Percentiles rank a stretch among this genome's conserved stretches.
These are phyloP conservation scores for Melampsora medusae DNA, from an alignment of 1,284 basidiomycete species.

Conservation along the genomic window DNA sequence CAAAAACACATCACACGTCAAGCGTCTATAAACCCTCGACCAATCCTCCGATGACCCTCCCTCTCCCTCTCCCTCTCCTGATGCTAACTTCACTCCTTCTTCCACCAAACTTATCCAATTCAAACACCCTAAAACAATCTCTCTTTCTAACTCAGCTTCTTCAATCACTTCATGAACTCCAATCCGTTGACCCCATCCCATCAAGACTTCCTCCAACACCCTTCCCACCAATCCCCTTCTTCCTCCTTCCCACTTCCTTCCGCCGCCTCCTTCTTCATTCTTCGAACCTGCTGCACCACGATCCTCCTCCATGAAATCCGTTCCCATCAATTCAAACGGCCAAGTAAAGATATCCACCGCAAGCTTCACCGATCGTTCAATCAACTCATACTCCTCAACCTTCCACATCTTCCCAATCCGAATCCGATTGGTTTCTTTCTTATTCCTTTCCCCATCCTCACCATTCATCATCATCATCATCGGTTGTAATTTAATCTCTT, in stretches of 20 bases:
- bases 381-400: not conserved
- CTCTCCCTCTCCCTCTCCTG: too few relatives aligned
- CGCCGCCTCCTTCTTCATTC: too few relatives aligned
- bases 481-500: not conserved
- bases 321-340: slow-evolving; percentile 2
- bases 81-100: not conserved
- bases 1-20: not conserved
- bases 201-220: slow-evolving; percentile 17
- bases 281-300: too few relatives aligned
- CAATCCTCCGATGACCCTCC: not conserved
- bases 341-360: slow-evolving; percentile 30
- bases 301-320: too few relatives aligned
- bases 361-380: slow-evolving; percentile 14
- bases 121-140: slow-evolving; percentile 24
- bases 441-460: not conserved
- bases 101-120: not conserved
- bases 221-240: not conserved
- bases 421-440: not conserved
- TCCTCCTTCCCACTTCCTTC: too few relatives aligned
- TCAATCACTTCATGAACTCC: slow-evolving; percentile 1
- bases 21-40: not conserved
- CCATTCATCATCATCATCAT: too few relatives aligned
- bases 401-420: slow-evolving; percentile 21
- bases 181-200: slow-evolving; percentile 13
- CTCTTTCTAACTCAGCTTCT: slow-evolving; percentile 27